Evolutionary conservation across 1,284 basidiomycete species (phyloP).

Genomic region (Puccinia triticina): DNA sequence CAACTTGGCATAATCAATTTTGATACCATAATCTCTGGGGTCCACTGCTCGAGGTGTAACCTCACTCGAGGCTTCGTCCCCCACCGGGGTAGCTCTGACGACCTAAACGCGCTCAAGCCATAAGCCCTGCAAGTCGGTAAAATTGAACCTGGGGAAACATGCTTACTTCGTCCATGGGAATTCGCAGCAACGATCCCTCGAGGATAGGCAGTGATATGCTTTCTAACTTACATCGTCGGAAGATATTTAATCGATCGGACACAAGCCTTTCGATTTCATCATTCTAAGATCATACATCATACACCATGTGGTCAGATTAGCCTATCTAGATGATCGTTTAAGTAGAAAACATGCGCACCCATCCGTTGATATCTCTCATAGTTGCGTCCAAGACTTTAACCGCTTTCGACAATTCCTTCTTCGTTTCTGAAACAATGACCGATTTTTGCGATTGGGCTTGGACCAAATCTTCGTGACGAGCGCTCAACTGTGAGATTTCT

Average conservation of each 20-base stretch:
- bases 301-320: neutral
- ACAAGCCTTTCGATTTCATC: constrained; percentile 89
- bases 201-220: constrained; percentile 82
- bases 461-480: constrained; percentile 17
- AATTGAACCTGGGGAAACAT: neutral
- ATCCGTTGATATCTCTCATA: constrained; percentile 82
- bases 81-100: constrained; percentile 61
- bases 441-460: constrained; percentile 64
- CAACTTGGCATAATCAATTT: constrained; percentile 77
- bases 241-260: constrained; percentile 81
- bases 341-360: constrained; percentile 55
- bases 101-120: constrained; percentile 27
- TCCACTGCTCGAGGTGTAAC: constrained; percentile 72
- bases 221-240: constrained; percentile 89
- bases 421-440: constrained; percentile 73
- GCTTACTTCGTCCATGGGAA: constrained; percentile 87
- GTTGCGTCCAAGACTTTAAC: constrained; percentile 78
- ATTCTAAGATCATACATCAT: constrained; percentile 64
- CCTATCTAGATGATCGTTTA: neutral
- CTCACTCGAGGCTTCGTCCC: constrained; percentile 77
- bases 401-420: constrained; percentile 72
- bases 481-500: constrained; percentile 33
- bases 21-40: constrained; percentile 82
- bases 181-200: constrained; percentile 76
- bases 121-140: constrained; percentile 53